Conservation (phyloP, 164 flowering plant species). For the Vitis amurensis region DNA sequence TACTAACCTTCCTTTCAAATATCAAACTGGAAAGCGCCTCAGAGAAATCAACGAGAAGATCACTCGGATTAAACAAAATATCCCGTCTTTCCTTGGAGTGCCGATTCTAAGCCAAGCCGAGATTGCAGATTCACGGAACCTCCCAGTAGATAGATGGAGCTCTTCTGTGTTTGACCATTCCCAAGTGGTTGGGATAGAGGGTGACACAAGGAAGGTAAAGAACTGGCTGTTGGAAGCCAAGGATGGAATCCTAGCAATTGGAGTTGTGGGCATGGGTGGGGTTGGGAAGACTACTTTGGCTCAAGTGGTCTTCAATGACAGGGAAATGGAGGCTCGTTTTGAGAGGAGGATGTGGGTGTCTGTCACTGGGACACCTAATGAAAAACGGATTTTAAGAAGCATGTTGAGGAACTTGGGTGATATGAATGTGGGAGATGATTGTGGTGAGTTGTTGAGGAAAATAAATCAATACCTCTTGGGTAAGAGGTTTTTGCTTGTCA, state of each 20-base stretch:
- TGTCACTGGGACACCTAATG: constrained; percentile 43
- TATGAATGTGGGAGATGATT: constrained; percentile 31
- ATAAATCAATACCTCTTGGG: constrained; percentile 41
- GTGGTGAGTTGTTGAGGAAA: constrained; percentile 33
- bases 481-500: constrained; percentile 49
- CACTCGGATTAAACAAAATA: constrained; percentile 22
- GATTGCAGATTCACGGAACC: constrained; percentile 8
- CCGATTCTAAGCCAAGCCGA: constrained; percentile 6
- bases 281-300: constrained; percentile 58
- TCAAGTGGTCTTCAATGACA: constrained; percentile 41
- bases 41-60: constrained; percentile 37
- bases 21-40: constrained; percentile 33
- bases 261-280: constrained; percentile 62
- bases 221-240: constrained; percentile 37
- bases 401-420: constrained; percentile 43
- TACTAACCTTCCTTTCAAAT: constrained; percentile 17
- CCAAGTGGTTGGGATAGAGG: constrained; percentile 52
- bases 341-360: constrained; percentile 54
- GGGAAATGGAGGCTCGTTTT: constrained; percentile 27
- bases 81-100: constrained; percentile 29
- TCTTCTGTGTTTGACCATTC: constrained; percentile 41
- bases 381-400: constrained; percentile 44
- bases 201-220: constrained; percentile 36
- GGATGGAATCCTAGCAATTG: constrained; percentile 24
- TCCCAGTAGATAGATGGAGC: constrained; percentile 32